Percentiles rank a stretch among this genome's conserved stretches.
Evolutionary conservation across 202 grass and related monocot genomes (phyloP).

Genomic region (Schoenoplectus tabernaemontani): DNA sequence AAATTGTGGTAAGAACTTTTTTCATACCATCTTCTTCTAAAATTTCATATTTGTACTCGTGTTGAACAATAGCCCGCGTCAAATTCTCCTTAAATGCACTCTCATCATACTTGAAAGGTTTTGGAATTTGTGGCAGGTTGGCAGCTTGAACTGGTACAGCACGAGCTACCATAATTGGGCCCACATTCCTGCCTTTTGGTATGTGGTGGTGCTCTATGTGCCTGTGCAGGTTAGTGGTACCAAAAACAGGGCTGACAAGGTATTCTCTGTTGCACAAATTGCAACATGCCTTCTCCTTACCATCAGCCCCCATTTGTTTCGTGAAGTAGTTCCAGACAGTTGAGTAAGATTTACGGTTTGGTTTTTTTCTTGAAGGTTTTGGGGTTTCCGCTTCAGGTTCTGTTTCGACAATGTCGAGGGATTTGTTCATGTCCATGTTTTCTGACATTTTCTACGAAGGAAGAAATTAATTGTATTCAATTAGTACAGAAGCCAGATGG

Average conservation of each 20-base stretch:
- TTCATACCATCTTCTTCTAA: conserved; percentile 19
- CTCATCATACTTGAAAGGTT: conserved; percentile 24
- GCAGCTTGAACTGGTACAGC: conserved; percentile 12
- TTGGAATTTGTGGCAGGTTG: neutral
- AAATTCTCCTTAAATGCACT: conserved; percentile 14
- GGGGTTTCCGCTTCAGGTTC: conserved; percentile 18
- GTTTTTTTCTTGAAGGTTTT: conserved; percentile 20
- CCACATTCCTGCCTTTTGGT: conserved; percentile 18
- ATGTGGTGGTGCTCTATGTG: conserved; percentile 25
- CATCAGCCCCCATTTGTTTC: conserved; percentile 15
- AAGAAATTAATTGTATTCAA: neutral
- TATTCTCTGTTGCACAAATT: conserved; percentile 25
- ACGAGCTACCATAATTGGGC: conserved; percentile 8
- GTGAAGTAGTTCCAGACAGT: conserved; percentile 26
- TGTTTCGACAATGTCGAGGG: neutral
- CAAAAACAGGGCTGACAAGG: conserved; percentile 25
- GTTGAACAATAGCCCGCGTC: conserved; percentile 10
- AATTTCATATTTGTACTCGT: conserved; percentile 18
- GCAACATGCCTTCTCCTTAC: conserved; percentile 28
- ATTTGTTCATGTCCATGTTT: conserved; percentile 25
- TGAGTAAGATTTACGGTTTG: conserved; percentile 24
- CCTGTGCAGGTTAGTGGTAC: conserved; percentile 22
- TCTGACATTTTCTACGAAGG: conserved; percentile 4
- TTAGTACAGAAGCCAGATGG: neutral
- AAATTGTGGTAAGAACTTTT: conserved; percentile 8